These are phyloP conservation scores for Gloeostereum incarnatum DNA, from an alignment of 768 basidiomycete genomes.

Conservation along the genomic window DNA sequence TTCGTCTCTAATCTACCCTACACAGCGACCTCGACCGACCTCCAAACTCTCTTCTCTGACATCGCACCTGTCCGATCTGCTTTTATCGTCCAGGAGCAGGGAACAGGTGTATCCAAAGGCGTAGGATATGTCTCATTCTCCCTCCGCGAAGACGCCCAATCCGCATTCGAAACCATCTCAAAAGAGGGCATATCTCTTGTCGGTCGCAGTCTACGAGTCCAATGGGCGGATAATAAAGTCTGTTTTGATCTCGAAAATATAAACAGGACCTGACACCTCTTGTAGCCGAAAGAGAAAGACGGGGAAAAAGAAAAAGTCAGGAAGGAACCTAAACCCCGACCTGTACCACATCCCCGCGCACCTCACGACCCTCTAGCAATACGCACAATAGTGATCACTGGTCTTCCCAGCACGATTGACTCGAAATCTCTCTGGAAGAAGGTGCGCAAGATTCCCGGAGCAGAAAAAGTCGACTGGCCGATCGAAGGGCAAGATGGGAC, in stretches of 20 bases:
- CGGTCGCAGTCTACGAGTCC: constrained; percentile 60
- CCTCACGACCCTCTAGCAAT: constrained; percentile 74
- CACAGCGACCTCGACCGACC: constrained; percentile 80
- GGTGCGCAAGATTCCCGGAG: constrained; percentile 69
- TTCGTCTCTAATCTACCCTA: constrained; percentile 94
- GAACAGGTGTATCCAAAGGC: constrained; percentile 75
- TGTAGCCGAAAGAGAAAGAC: constrained; percentile 42
- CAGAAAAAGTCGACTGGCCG: constrained; percentile 70
- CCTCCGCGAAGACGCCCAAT: constrained; percentile 79
- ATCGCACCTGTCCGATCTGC: constrained; percentile 91
- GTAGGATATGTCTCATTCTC: constrained; percentile 96
- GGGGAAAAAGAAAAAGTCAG: constrained; percentile 25
- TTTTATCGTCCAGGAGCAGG: constrained; percentile 83
- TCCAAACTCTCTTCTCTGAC: constrained; percentile 91
- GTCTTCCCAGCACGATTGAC: constrained; percentile 54
- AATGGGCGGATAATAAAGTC: constrained; percentile 80
- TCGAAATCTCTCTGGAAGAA: constrained; percentile 78
- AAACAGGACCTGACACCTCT: no score
- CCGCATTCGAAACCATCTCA: constrained; percentile 55
- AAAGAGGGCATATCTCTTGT: constrained; percentile 58
- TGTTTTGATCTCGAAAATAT: no score
- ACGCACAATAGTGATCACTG: constrained; percentile 70
- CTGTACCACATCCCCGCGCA: constrained; percentile 20
- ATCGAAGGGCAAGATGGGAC: constrained; percentile 35
- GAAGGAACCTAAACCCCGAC: constrained; percentile 31